A percentile compares a stretch with the other conserved stretches of the same genome.
Evolutionary conservation across 2,329 filamentous ascomycete genomes (phyloP).

Genomic region (Penicillium vulpinum): DNA sequence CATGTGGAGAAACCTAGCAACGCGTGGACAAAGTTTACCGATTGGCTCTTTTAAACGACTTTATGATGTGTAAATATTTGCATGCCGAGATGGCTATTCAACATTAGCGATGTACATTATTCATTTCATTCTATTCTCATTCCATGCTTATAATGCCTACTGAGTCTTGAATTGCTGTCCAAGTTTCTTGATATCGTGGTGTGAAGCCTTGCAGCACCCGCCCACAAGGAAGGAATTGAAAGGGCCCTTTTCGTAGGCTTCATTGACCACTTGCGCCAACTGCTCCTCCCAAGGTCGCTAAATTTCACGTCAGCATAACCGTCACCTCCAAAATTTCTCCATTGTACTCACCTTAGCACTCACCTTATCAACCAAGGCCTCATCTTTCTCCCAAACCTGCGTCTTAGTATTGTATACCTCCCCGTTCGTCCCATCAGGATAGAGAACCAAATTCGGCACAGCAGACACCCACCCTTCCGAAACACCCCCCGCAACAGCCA

Average conservation of each 20-base stretch:
- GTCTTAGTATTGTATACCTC: conserved; percentile 66
- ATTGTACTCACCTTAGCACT: background rate
- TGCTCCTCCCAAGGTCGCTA: conserved; percentile 40
- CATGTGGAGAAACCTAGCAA: conserved; percentile 18
- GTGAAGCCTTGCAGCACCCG: conserved; percentile 50
- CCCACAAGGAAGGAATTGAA: conserved; percentile 43
- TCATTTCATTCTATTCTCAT: background rate
- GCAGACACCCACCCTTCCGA: conserved; percentile 5
- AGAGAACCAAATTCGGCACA: conserved; percentile 59
- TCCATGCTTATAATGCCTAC: background rate
- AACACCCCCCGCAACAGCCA: conserved; percentile 7
- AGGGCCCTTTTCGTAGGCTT: conserved; percentile 28
- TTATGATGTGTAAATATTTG: conserved; percentile 19
- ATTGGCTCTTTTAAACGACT: conserved; percentile 28
- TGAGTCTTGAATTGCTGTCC: conserved; percentile 18
- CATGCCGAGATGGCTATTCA: conserved; percentile 16
- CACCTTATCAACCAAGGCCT: conserved; percentile 21
- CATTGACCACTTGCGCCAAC: conserved; percentile 36
- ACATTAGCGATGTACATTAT: conserved; percentile 11
- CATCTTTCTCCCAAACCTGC: conserved; percentile 56
- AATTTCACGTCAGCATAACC: conserved; percentile 13
- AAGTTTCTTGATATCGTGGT: conserved; percentile 37
- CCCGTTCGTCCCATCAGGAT: conserved; percentile 68
- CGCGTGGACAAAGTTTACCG: conserved; percentile 24
- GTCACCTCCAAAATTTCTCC: background rate